A percentile compares a stretch with the other conserved stretches of the same genome.
Conservation (phyloP, 2,329 filamentous ascomycete species). For the Fusarium pseudonygamai region DNA sequence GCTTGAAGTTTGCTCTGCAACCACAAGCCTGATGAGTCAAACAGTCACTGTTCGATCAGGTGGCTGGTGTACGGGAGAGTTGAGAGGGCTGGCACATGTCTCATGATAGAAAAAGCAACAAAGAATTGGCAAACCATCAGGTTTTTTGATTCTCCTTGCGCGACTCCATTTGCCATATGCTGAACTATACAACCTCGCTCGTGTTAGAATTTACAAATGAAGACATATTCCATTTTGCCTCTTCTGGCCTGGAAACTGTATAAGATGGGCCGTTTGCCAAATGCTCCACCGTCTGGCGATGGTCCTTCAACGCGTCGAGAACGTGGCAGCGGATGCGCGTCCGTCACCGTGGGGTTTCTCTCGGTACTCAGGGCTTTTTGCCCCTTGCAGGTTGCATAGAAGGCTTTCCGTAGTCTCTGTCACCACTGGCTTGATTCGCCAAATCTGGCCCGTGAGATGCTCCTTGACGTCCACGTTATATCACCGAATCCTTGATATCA, state of each 20-base stretch:
- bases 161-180: conserved; percentile 32
- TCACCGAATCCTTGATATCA: not conserved
- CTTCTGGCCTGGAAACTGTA: conserved; percentile 12
- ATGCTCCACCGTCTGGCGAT: conserved; percentile 12
- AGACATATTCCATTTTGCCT: not conserved
- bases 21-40: not conserved
- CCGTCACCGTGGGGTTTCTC: conserved; percentile 21
- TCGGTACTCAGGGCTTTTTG: conserved; percentile 14
- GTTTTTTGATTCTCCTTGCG: conserved; percentile 28
- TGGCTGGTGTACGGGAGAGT: conserved; percentile 3
- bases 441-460: conserved; percentile 1
- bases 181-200: conserved; percentile 38
- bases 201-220: conserved; percentile 26
- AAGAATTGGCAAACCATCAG: conserved; percentile 19
- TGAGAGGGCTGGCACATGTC: conserved; percentile 1
- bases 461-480: conserved; percentile 16
- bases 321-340: conserved; percentile 1
- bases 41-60: conserved; percentile 5
- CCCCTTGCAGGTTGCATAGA: conserved; percentile 42
- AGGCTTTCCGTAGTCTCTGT: conserved; percentile 17
- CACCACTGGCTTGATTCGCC: conserved; percentile 11
- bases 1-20: conserved; percentile 11
- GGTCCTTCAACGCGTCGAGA: not conserved
- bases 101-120: not conserved
- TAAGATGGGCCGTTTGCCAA: conserved; percentile 10